Evolutionary conservation across 2,329 filamentous ascomycete genomes (phyloP).

Genomic region (Cercospora zeina): DNA sequence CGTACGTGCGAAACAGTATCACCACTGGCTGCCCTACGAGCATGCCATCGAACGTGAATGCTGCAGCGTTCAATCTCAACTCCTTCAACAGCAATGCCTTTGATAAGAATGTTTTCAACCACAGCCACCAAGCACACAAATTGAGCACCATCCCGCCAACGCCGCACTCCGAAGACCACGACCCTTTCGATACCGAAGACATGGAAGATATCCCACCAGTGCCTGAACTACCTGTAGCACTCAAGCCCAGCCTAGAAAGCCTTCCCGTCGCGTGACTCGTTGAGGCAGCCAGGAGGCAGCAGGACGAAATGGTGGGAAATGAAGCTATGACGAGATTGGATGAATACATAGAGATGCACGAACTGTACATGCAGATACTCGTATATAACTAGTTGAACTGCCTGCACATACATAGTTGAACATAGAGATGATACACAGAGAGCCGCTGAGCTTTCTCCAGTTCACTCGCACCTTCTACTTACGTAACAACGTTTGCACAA

Average conservation of each 20-base stretch:
- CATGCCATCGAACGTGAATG: conserved; percentile 39
- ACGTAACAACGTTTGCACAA: conserved; percentile 8
- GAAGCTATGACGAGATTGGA: conserved; percentile 11
- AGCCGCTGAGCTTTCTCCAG: neutral
- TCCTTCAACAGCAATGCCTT: conserved; percentile 21
- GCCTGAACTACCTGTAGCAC: conserved; percentile 24
- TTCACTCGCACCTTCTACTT: conserved; percentile 16
- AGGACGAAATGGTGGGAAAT: neutral
- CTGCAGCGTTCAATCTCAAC: conserved; percentile 28
- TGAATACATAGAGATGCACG: conserved; percentile 18
- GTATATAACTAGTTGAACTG: conserved; percentile 4
- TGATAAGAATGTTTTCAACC: conserved; percentile 31
- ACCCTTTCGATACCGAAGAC: conserved; percentile 43
- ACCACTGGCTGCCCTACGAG: conserved; percentile 44
- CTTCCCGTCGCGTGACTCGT: conserved; percentile 15
- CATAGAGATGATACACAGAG: neutral
- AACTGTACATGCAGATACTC: conserved; percentile 12
- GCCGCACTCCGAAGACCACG: conserved; percentile 38
- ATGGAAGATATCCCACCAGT: conserved; percentile 29
- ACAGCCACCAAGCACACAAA: conserved; percentile 37
- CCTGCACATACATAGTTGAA: neutral
- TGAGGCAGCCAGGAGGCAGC: neutral
- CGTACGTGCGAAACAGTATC: conserved; percentile 43
- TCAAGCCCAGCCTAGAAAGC: neutral
- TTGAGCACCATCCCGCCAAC: conserved; percentile 47